Percentiles rank a stretch among this genome's conserved stretches.
These are phyloP conservation scores for Pezicula neosporulosa DNA, from an alignment of 2,329 filamentous ascomycete species.

Conservation along the genomic window DNA sequence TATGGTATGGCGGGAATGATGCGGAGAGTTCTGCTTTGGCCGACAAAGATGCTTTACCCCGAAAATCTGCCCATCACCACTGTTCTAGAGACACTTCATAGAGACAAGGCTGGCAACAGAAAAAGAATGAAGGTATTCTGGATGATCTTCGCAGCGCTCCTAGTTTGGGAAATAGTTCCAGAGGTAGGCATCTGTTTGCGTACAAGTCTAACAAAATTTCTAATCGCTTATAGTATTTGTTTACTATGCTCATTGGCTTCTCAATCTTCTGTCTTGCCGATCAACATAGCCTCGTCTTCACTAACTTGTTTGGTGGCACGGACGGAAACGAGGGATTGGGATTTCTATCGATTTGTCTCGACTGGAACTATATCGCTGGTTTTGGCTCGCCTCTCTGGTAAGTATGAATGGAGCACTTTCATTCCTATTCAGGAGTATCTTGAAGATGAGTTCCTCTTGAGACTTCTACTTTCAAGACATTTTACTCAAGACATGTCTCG, in stretches of 20 bases:
- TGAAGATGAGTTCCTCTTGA: no score
- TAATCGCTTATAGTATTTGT: constrained; percentile 29
- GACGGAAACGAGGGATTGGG: constrained; percentile 39
- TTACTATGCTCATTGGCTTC: constrained; percentile 32
- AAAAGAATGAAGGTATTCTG: constrained; percentile 36
- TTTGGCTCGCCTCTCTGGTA: constrained; percentile 27
- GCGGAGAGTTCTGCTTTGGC: constrained; percentile 52
- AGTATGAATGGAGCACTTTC: no score
- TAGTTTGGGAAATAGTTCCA: constrained; percentile 45
- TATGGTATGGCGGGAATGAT: constrained; percentile 58
- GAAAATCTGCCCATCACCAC: constrained; percentile 48
- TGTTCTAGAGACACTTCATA: constrained; percentile 37
- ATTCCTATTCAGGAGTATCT: no score
- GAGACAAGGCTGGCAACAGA: constrained; percentile 30
- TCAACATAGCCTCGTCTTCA: constrained; percentile 37
- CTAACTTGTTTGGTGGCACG: constrained; percentile 43
- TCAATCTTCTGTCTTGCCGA: constrained; percentile 40
- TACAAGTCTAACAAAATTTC: neutral
- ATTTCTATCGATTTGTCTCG: constrained; percentile 33
- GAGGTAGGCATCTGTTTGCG: constrained; percentile 17
- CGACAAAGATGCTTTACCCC: constrained; percentile 63
- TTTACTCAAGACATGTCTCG: no score
- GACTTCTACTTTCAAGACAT: no score
- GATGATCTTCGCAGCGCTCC: constrained; percentile 33
- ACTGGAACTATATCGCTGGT: constrained; percentile 37